phyloP scores from a whole-genome alignment of 352 stramenopile genomes.

The Pythium coloratum region DNA sequence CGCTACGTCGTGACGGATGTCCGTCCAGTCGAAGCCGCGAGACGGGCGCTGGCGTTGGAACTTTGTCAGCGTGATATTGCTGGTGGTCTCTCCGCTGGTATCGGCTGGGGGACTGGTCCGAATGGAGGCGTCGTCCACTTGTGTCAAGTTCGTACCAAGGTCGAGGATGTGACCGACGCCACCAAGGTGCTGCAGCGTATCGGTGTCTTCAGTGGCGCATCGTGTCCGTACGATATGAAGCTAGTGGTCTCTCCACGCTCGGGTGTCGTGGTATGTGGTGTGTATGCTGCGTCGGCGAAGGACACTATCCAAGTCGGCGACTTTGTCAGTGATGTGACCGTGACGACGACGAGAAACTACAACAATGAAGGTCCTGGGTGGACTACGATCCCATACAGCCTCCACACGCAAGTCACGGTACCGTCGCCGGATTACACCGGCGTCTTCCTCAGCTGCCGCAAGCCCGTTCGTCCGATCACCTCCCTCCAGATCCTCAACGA shows the following conservation, averaged over 20 bases:
- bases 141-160: slow-evolving; percentile 15
- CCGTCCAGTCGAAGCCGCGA: slow-evolving; percentile 16
- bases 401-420: slow-evolving; percentile 22
- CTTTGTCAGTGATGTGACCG: slow-evolving; percentile 47
- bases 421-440: slow-evolving; percentile 10
- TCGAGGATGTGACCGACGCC: slow-evolving; percentile 9
- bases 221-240: slow-evolving; percentile 11
- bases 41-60: slow-evolving; percentile 13
- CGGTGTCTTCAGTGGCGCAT: slow-evolving; percentile 1
- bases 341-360: slow-evolving; percentile 50
- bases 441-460: slow-evolving; percentile 38
- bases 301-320: slow-evolving; percentile 19
- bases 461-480: slow-evolving; percentile 37
- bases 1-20: slow-evolving; percentile 22
- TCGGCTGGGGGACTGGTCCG: slow-evolving; percentile 27
- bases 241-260: slow-evolving; percentile 12
- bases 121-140: slow-evolving; percentile 19
- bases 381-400: slow-evolving; percentile 35
- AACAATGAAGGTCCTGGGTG: slow-evolving; percentile 45
- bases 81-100: slow-evolving; percentile 28
- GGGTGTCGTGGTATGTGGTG: slow-evolving; percentile 34
- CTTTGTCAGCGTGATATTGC: slow-evolving; percentile 16
- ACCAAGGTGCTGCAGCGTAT: slow-evolving; percentile 9
- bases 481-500: slow-evolving; percentile 35
- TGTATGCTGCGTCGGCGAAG: slow-evolving; percentile 22